These are phyloP conservation scores for Cytospora chrysosperma DNA, from an alignment of 2,329 filamentous ascomycete species.

Conservation along the genomic window DNA sequence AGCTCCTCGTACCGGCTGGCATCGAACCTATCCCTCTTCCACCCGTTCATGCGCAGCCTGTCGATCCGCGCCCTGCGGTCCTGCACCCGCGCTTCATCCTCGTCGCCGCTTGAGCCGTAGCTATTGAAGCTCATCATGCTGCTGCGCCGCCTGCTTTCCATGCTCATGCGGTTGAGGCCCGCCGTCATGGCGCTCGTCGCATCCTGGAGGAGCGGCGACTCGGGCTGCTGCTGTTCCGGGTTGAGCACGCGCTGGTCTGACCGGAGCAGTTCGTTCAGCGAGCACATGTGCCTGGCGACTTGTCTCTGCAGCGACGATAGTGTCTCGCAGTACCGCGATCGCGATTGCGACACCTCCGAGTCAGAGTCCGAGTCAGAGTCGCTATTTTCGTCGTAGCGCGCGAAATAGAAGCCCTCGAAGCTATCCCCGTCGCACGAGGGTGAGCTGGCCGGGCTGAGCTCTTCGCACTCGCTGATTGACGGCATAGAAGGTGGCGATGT, in stretches of 20 bases:
- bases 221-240: not conserved
- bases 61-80: slow-evolving; percentile 54
- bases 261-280: slow-evolving; percentile 43
- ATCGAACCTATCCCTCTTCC: slow-evolving; percentile 57
- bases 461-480: slow-evolving; percentile 25
- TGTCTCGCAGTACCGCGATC: slow-evolving; percentile 45
- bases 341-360: slow-evolving; percentile 40
- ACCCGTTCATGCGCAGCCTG: slow-evolving; percentile 52
- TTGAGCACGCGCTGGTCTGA: not conserved
- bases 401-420: slow-evolving; percentile 38
- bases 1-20: slow-evolving; percentile 51
- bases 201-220: slow-evolving; percentile 12
- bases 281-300: slow-evolving; percentile 47
- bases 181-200: slow-evolving; percentile 5
- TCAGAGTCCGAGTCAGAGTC: slow-evolving; percentile 24
- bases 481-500: slow-evolving; percentile 23
- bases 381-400: not conserved
- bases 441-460: slow-evolving; percentile 18
- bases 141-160: slow-evolving; percentile 12
- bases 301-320: slow-evolving; percentile 49
- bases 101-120: slow-evolving; percentile 27
- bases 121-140: slow-evolving; percentile 25
- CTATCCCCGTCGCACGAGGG: slow-evolving; percentile 24
- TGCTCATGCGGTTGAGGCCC: slow-evolving; percentile 1
- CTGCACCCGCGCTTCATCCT: slow-evolving; percentile 38